Conservation (phyloP, 345 rosid genomes). For the Hibiscus tridactylites region DNA sequence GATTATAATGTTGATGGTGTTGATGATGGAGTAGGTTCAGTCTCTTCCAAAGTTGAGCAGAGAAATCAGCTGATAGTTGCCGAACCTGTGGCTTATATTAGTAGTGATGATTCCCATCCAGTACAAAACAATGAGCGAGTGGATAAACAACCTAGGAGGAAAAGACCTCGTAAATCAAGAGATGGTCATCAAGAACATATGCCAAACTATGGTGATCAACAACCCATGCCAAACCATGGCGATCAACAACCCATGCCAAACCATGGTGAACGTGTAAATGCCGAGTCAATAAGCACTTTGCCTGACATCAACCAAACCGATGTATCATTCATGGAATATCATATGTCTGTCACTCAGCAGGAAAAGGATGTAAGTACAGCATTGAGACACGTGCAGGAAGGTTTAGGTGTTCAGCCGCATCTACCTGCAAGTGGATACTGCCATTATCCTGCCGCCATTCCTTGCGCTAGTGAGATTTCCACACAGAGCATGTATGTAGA, state of each 20-base stretch:
- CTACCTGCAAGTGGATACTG: conserved; percentile 27
- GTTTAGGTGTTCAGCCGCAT: conserved; percentile 29
- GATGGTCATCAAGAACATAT: not conserved
- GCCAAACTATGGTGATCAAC: not conserved
- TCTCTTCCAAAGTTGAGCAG: conserved; percentile 67
- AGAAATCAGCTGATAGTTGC: conserved; percentile 34
- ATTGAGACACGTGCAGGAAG: conserved; percentile 33
- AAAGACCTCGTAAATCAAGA: conserved; percentile 33
- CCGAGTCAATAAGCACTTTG: conserved; percentile 32
- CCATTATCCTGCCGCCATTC: conserved; percentile 36
- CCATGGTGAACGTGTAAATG: conserved; percentile 16
- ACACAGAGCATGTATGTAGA: conserved; percentile 41
- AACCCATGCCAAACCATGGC: not conserved
- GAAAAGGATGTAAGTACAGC: conserved; percentile 27
- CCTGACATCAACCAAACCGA: conserved; percentile 57
- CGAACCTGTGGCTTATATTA: conserved; percentile 19
- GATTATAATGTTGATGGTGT: conserved; percentile 17
- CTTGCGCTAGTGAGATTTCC: conserved; percentile 29
- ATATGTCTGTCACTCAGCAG: conserved; percentile 23
- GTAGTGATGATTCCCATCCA: conserved; percentile 14
- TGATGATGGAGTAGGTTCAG: conserved; percentile 62
- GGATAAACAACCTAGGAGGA: conserved; percentile 35
- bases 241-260: not conserved
- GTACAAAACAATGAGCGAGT: conserved; percentile 32
- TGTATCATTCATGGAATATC: conserved; percentile 33